These are phyloP conservation scores for Aspergillus terreus DNA, from an alignment of 2,329 filamentous ascomycete species.

Conservation along the genomic window DNA sequence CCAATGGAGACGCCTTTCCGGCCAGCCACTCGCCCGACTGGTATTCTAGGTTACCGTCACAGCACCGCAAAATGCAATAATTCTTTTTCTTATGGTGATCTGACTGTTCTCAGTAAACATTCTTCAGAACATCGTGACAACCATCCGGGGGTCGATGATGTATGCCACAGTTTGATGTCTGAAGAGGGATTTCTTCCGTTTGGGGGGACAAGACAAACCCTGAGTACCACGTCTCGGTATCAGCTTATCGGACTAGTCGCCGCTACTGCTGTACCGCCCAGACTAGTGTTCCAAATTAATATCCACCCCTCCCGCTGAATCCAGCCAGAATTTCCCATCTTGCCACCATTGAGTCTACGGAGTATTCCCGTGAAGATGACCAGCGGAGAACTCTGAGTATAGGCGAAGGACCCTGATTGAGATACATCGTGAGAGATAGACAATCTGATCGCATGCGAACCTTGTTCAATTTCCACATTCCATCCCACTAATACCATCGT, in stretches of 20 bases:
- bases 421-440: too few species aligned
- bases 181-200: too few species aligned
- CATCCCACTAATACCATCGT: neutral
- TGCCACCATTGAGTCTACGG: neutral
- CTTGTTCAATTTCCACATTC: too few species aligned
- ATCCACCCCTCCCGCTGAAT: constrained; percentile 1
- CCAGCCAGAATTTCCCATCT: neutral
- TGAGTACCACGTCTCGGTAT: too few species aligned
- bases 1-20: constrained; percentile 3
- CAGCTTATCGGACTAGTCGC: neutral
- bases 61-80: neutral
- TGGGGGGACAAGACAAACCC: neutral
- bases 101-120: too few species aligned
- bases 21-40: constrained; percentile 8
- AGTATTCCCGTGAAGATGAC: neutral
- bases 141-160: too few species aligned
- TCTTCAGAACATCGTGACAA: too few species aligned
- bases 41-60: constrained; percentile 2
- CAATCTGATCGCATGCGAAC: too few species aligned
- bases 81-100: neutral
- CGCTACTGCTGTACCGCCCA: constrained; percentile 4
- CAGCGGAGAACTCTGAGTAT: neutral
- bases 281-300: constrained; percentile 12
- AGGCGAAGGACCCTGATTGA: too few species aligned
- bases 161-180: too few species aligned